A percentile compares a stretch with the other conserved stretches of the same genome.
Conservation (phyloP, 805 yeast species). For the Kodamaea neixiangensis region DNA sequence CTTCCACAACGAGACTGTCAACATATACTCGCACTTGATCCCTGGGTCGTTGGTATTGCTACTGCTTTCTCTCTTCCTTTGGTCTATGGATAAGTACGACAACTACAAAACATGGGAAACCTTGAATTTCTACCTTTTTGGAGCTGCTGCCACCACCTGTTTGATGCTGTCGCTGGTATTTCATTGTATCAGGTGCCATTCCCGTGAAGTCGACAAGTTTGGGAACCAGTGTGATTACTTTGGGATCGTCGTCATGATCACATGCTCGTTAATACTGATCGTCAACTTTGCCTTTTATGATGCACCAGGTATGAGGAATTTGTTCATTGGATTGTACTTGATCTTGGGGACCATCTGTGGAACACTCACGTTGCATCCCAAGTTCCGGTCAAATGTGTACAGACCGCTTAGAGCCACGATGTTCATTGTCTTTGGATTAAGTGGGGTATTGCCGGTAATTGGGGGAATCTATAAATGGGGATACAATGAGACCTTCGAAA, state of each 20-base stretch:
- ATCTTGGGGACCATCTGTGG: conserved; percentile 64
- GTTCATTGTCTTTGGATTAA: conserved; percentile 79
- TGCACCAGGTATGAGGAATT: conserved; percentile 29
- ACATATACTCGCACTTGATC: conserved; percentile 66
- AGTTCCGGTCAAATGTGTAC: conserved; percentile 70
- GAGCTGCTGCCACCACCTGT: conserved; percentile 59
- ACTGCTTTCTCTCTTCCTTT: conserved; percentile 27
- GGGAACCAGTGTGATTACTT: conserved; percentile 76
- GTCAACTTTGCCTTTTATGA: conserved; percentile 49
- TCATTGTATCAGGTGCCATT: conserved; percentile 70
- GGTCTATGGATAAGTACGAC: conserved; percentile 21
- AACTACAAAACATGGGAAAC: conserved; percentile 43
- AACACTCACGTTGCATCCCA: conserved; percentile 59
- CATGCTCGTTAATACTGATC: conserved; percentile 57
- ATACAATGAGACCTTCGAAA: conserved; percentile 40
- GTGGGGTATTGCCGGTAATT: conserved; percentile 70
- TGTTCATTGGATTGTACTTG: conserved; percentile 50
- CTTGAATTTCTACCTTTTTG: conserved; percentile 52
- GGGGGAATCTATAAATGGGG: conserved; percentile 54
- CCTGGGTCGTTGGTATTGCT: conserved; percentile 41
- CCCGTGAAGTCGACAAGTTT: conserved; percentile 49
- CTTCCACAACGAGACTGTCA: conserved; percentile 71
- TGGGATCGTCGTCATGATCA: conserved; percentile 69
- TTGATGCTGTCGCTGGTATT: conserved; percentile 64
- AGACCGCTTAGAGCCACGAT: conserved; percentile 75